These are phyloP conservation scores for Clonostachys sp. DNA, from an alignment of 2,329 filamentous ascomycete genomes.

Conservation along the genomic window DNA sequence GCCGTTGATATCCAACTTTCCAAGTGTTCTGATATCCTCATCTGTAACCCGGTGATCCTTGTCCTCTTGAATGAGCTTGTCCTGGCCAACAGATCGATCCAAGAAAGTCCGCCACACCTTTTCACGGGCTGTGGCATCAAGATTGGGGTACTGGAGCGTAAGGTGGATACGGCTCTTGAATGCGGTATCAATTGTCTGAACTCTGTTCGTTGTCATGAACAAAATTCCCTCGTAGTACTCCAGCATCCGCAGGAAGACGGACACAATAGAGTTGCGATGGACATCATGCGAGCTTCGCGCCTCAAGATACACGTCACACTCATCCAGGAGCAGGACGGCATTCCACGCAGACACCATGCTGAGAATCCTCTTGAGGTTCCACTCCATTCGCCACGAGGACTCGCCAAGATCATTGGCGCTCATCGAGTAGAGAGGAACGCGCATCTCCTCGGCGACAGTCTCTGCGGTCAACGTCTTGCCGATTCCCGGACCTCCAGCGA, in stretches of 20 bases:
- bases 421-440: conserved; percentile 43
- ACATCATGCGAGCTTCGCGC: conserved; percentile 23
- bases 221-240: conserved; percentile 47
- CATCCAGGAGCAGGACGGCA: conserved; percentile 35
- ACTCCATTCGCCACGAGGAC: conserved; percentile 59
- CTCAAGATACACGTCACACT: conserved; percentile 35
- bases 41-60: conserved; percentile 21
- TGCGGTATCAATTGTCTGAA: conserved; percentile 38
- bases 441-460: conserved; percentile 42
- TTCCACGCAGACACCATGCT: conserved; percentile 60
- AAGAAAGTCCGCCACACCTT: conserved; percentile 35
- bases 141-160: conserved; percentile 37
- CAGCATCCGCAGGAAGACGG: conserved; percentile 41
- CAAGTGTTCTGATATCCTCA: conserved; percentile 25
- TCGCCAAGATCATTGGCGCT: conserved; percentile 68
- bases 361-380: conserved; percentile 45
- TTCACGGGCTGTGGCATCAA: conserved; percentile 26
- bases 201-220: conserved; percentile 46
- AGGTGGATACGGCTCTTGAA: conserved; percentile 44
- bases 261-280: conserved; percentile 30
- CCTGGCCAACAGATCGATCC: conserved; percentile 15
- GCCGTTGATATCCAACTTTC: conserved; percentile 37
- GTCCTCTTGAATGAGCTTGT: conserved; percentile 10
- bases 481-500: conserved; percentile 41
- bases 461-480: conserved; percentile 46